These are phyloP conservation scores for Cercophora sp. DNA, from an alignment of 495 filamentous ascomycete species.

Conservation along the genomic window DNA sequence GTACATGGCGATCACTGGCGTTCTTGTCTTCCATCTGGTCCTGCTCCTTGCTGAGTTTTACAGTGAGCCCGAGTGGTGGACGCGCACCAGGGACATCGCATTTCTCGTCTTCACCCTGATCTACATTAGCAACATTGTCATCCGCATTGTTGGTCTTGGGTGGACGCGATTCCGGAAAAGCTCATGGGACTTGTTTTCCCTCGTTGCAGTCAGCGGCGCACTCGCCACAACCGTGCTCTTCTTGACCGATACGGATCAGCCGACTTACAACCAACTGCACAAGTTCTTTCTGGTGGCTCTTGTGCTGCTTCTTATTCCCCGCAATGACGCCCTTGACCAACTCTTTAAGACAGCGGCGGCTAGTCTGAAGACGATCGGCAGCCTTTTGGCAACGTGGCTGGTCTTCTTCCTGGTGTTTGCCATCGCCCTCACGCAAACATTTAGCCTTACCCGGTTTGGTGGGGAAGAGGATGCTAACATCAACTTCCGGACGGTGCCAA, in stretches of 20 bases:
- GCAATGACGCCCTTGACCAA: conserved; percentile 96
- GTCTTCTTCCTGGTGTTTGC: conserved; percentile 94
- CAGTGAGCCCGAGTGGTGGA: conserved; percentile 63
- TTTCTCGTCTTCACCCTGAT: conserved; percentile 83
- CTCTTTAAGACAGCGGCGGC: conserved; percentile 99
- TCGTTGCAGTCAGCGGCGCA: conserved; percentile 80
- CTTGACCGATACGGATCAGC: conserved; percentile 48
- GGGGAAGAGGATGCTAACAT: conserved; percentile 68
- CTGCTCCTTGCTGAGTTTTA: conserved; percentile 85
- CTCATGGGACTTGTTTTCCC: conserved; percentile 91
- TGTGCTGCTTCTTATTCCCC: conserved; percentile 85
- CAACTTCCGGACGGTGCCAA: conserved; percentile 91
- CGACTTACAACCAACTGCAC: conserved; percentile 72
- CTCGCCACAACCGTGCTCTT: conserved; percentile 71
- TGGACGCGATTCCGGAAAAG: conserved; percentile 91
- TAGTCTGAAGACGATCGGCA: conserved; percentile 83
- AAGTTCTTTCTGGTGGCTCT: conserved; percentile 92
- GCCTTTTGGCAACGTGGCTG: conserved; percentile 93
- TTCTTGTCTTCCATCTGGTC: conserved; percentile 78
- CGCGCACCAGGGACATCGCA: conserved; percentile 62
- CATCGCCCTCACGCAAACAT: conserved; percentile 93
- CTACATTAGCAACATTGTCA: conserved; percentile 78
- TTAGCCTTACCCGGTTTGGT: conserved; percentile 90
- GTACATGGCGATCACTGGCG: conserved; percentile 73
- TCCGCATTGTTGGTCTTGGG: conserved; percentile 82